phyloP scores from a whole-genome alignment of 371 early-diverging fungal genomes.

The Zopfochytrium polystomum region DNA sequence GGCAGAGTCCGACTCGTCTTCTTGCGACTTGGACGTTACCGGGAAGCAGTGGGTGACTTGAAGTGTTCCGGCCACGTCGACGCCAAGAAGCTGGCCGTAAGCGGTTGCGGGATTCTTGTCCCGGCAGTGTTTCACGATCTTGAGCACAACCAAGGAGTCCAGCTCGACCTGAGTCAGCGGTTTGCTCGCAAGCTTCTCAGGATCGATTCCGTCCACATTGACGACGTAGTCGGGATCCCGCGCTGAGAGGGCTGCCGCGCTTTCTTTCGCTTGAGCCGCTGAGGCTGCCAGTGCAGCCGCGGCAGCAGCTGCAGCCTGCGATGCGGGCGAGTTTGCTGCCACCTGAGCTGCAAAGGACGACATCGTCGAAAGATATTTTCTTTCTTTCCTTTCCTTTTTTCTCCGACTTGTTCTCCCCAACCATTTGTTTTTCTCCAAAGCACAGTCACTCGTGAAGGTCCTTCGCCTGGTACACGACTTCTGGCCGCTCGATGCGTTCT shows the following conservation, averaged over 20 bases:
- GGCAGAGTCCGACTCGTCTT: conserved; percentile 19
- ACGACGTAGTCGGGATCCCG: conserved; percentile 58
- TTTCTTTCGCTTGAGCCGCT: background rate
- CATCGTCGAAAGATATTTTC: background rate
- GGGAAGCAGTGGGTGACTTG: conserved; percentile 93
- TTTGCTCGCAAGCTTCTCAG: conserved; percentile 30
- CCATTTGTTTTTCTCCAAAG: background rate
- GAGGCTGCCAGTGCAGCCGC: background rate
- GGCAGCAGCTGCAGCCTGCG: conserved; percentile 1
- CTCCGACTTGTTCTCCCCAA: background rate
- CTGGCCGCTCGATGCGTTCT: conserved; percentile 10
- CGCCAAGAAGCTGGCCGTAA: conserved; percentile 86
- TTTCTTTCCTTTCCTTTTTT: background rate
- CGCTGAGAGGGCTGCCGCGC: conserved; percentile 8
- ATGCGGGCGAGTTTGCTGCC: background rate
- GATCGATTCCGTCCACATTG: conserved; percentile 43
- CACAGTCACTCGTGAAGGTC: background rate
- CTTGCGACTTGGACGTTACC: conserved; percentile 39
- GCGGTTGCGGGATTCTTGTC: conserved; percentile 55
- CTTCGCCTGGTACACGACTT: conserved; percentile 2
- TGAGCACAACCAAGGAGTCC: conserved; percentile 68
- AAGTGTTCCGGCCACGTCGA: conserved; percentile 77
- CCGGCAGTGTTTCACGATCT: conserved; percentile 94
- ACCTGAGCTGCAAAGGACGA: background rate
- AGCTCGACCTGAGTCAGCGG: conserved; percentile 39